Evolutionary conservation across 1,284 basidiomycete species (phyloP).

Genomic region (Neonothopanus nambi): DNA sequence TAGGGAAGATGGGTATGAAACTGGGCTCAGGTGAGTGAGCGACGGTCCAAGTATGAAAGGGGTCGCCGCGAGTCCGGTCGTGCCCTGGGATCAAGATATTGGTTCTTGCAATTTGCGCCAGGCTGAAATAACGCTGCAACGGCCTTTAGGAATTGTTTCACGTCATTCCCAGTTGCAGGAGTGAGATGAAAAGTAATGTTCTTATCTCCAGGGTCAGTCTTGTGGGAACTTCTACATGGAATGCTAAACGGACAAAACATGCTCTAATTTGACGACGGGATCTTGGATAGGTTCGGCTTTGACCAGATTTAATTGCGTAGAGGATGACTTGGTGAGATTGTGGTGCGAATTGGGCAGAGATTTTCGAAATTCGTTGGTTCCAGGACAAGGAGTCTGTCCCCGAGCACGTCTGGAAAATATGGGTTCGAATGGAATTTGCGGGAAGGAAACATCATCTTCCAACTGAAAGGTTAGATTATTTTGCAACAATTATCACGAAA

Average conservation of each 20-base stretch:
- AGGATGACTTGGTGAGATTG: conserved; percentile 2
- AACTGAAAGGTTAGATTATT: background rate
- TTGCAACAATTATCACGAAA: conserved; percentile 16
- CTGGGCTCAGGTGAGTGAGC: conserved; percentile 21
- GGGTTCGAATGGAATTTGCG: conserved; percentile 15
- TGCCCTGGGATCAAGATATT: conserved; percentile 32
- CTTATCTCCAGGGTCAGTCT: background rate
- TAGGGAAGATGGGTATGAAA: conserved; percentile 50
- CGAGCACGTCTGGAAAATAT: conserved; percentile 23
- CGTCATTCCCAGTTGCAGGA: conserved; percentile 7
- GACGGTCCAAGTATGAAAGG: conserved; percentile 24
- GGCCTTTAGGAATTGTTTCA: conserved; percentile 13
- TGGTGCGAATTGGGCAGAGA: background rate
- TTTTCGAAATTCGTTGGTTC: conserved; percentile 3
- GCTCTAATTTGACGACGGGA: conserved; percentile 27
- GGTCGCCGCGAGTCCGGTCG: conserved; percentile 31
- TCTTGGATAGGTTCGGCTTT: conserved; percentile 24
- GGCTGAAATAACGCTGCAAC: conserved; percentile 10
- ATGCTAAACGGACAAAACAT: conserved; percentile 30
- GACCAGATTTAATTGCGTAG: conserved; percentile 14
- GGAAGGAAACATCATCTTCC: conserved; percentile 5
- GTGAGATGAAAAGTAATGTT: conserved; percentile 6
- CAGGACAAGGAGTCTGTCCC: conserved; percentile 10
- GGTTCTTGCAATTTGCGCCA: conserved; percentile 27
- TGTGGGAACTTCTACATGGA: background rate